Evolutionary conservation across 1,139 yeast genomes (phyloP).

Genomic region (Candida gigantensis): DNA sequence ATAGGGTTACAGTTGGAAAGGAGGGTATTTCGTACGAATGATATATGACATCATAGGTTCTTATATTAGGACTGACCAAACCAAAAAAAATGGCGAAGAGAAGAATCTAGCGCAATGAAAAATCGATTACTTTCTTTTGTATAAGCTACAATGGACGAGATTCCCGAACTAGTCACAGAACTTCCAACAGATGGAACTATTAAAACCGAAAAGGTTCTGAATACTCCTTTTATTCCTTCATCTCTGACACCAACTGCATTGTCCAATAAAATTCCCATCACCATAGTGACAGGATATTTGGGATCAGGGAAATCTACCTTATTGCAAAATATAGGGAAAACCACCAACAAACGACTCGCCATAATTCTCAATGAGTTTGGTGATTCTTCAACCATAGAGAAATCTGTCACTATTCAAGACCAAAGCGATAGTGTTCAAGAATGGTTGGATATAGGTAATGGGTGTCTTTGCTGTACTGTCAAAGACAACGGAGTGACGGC

Average conservation of each 20-base stretch:
- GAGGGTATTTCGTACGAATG: too few relatives aligned
- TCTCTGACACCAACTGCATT: slow-evolving; percentile 14
- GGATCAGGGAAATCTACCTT: slow-evolving; percentile 96
- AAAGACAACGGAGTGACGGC: slow-evolving; percentile 94
- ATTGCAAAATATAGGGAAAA: slow-evolving; percentile 68
- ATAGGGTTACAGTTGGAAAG: too few relatives aligned
- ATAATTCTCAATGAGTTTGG: slow-evolving; percentile 91
- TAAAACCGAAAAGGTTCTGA: slow-evolving; percentile 9
- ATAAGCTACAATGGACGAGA: slow-evolving; percentile 37
- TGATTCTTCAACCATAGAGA: slow-evolving; percentile 86
- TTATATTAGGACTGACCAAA: too few relatives aligned
- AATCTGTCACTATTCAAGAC: slow-evolving; percentile 76
- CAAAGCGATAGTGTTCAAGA: slow-evolving; percentile 67
- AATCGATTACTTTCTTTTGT: too few relatives aligned
- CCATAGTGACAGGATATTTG: slow-evolving; percentile 89
- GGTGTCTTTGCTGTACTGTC: slow-evolving; percentile 95
- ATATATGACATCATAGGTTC: too few relatives aligned
- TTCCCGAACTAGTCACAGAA: slow-evolving; percentile 53
- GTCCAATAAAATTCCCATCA: slow-evolving; percentile 72
- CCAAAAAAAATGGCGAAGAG: too few relatives aligned
- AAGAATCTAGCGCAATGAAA: too few relatives aligned
- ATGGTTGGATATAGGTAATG: slow-evolving; percentile 95
- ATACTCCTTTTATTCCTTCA: slow-evolving; percentile 8
- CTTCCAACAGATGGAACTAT: slow-evolving; percentile 15
- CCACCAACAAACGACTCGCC: slow-evolving; percentile 74